Base-by-base conservation (phyloP, 257 asterid species). In the Rehmannia glutinosa region DNA sequence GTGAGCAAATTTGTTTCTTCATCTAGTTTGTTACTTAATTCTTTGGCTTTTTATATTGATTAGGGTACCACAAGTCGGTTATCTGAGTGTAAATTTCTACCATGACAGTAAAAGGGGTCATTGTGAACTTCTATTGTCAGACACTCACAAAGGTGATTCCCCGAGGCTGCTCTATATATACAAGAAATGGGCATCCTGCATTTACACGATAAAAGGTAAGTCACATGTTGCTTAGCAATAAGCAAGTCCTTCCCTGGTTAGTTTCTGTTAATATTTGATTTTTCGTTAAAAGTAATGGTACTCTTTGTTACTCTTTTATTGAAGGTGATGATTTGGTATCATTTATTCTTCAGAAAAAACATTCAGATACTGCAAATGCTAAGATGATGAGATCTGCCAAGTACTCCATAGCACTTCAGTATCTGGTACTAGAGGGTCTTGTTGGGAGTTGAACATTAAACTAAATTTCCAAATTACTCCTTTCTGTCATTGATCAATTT, bases 181-280 rank as follows among this genome's bases (percentile, higher is more conserved):
- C 77, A 90, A 83, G 88, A 86, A 90, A 86, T 93, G 99, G 99
- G 80, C 75, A 32, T 83, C 95, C 59, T 83, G 86, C 76, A 81
- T 93, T 62, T 93, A 88, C 87, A 78, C 88, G 3, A 81, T 86
- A 39, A 81, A 74, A 86, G 88, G 96, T 80, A 36, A 27, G 54
- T 62, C 0, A n/a, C 66, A 54, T 6, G 1, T 27, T 47, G 70
- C 53, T 58, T 41, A 45, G n/a, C 43, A n/a, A n/a, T n/a, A n/a
- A 27, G 19, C 33, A 27, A 51, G n/a, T n/a, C 4, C 38, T 56
- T 17, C 42, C 10, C 20, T 32, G 33, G 51, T 47, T 33, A 21
- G 35, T 55, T 42, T 9, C 51, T 8, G n/a, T 56, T 58, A 43
- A 1, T 54, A 5, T 21, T 49, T 11, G n/a, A 16, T 52, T 59